A percentile compares a stretch with the other conserved stretches of the same genome.
phyloP scores from a whole-genome alignment of 345 rosid species.

The Mallotus nudiflorus region DNA sequence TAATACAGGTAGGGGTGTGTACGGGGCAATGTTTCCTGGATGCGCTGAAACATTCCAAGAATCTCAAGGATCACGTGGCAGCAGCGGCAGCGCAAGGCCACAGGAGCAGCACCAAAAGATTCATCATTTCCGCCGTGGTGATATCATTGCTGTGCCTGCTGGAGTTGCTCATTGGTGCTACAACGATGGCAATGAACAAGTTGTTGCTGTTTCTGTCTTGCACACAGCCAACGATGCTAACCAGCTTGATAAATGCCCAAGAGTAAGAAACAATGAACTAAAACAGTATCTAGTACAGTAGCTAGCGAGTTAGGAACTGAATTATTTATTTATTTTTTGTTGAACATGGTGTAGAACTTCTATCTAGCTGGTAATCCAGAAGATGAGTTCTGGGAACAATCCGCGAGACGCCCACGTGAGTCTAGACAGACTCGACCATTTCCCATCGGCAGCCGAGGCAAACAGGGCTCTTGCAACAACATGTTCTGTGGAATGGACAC shows the following conservation, averaged over 20 bases:
- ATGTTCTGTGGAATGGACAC: conserved; percentile 53
- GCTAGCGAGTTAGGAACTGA: too few species aligned
- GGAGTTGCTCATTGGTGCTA: conserved; percentile 62
- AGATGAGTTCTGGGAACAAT: conserved; percentile 29
- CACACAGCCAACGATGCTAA: conserved; percentile 44
- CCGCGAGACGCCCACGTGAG: neutral
- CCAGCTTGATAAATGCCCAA: conserved; percentile 69
- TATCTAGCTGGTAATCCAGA: conserved; percentile 67
- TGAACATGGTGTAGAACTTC: conserved; percentile 41
- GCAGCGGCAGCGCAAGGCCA: conserved; percentile 12
- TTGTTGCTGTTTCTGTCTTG: conserved; percentile 38
- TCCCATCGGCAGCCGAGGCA: conserved; percentile 6
- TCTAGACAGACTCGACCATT: neutral
- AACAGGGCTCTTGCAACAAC: conserved; percentile 42
- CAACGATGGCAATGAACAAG: conserved; percentile 54
- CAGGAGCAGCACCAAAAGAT: conserved; percentile 62
- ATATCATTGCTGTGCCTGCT: conserved; percentile 47
- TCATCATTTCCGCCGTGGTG: conserved; percentile 47
- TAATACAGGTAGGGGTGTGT: conserved; percentile 30
- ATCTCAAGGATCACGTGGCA: conserved; percentile 35
- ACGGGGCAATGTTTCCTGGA: conserved; percentile 49
- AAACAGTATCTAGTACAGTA: too few species aligned
- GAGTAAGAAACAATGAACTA: conserved; percentile 39
- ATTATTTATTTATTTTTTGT: too few species aligned
- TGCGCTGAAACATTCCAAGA: conserved; percentile 76